Percentiles rank a stretch among this genome's conserved stretches.
Evolutionary conservation across 2,329 filamentous ascomycete species (phyloP).

Genomic region (Rhynchosporium agropyri): DNA sequence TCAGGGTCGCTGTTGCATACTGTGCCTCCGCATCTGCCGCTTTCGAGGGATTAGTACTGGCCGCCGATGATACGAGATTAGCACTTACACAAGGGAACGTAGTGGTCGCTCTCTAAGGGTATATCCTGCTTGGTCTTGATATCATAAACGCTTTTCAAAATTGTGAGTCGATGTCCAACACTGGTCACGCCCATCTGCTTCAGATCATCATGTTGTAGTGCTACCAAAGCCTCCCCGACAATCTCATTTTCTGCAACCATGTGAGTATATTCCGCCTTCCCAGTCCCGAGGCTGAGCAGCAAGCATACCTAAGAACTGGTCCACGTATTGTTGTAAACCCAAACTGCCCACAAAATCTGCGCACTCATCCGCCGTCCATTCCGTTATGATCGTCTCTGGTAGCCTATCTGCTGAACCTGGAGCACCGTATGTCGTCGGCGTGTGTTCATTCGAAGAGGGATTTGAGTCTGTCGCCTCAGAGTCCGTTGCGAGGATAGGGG

Average conservation of each 20-base stretch:
- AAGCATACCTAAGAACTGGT: constrained; percentile 75
- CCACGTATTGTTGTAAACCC: constrained; percentile 80
- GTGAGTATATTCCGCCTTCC: constrained; percentile 35
- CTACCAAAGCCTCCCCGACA: constrained; percentile 86
- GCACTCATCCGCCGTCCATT: constrained; percentile 85
- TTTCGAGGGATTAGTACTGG: constrained; percentile 46
- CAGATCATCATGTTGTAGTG: constrained; percentile 87
- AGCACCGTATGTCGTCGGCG: constrained; percentile 76
- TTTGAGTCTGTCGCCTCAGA: constrained; percentile 74
- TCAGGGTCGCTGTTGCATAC: constrained; percentile 84
- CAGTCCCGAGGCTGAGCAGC: constrained; percentile 15
- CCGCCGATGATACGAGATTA: background rate
- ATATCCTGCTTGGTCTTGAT: constrained; percentile 94
- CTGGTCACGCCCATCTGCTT: constrained; percentile 94
- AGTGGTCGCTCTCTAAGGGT: constrained; percentile 88
- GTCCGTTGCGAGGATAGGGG: constrained; percentile 65
- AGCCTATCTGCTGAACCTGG: constrained; percentile 65
- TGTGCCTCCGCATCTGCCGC: constrained; percentile 87
- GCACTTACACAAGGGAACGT: constrained; percentile 82
- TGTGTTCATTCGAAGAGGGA: constrained; percentile 68
- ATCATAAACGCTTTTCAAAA: constrained; percentile 95
- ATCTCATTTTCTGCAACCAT: constrained; percentile 80
- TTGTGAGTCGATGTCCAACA: constrained; percentile 91
- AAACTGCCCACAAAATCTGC: constrained; percentile 84
- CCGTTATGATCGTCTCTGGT: constrained; percentile 74